Conservation (phyloP, 257 asterid species). For the Penstemon barbatus region DNA sequence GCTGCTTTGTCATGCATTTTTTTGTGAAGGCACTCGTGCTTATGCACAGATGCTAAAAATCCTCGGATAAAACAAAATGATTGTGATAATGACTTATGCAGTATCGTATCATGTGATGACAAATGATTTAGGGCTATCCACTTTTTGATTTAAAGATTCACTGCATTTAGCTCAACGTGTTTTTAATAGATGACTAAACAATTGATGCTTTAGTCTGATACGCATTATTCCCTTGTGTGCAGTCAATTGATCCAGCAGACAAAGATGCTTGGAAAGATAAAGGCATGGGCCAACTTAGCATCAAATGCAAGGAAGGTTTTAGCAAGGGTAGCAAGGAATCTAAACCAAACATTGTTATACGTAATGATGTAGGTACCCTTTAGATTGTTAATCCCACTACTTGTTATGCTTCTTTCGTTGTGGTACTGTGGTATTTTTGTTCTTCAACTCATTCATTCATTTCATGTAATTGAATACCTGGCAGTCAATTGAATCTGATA, state of each 20-base stretch:
- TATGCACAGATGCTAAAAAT: conserved; percentile 15
- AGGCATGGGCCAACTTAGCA: conserved; percentile 83
- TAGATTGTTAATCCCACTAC: conserved; percentile 6
- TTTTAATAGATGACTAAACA: neutral
- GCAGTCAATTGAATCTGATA: neutral
- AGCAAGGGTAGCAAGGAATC: conserved; percentile 87
- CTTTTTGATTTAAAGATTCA: neutral
- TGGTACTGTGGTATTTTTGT: neutral
- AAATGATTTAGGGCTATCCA: neutral
- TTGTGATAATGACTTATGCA: neutral
- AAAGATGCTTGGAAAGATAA: conserved; percentile 87
- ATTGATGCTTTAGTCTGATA: conserved; percentile 15
- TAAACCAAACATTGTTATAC: conserved; percentile 80
- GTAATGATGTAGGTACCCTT: conserved; percentile 80
- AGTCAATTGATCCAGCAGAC: conserved; percentile 85
- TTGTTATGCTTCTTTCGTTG: conserved; percentile 4
- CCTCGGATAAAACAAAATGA: neutral
- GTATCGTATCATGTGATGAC: neutral
- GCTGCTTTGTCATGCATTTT: neutral
- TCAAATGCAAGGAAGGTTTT: conserved; percentile 87
- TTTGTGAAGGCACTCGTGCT: neutral
- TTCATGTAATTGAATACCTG: neutral
- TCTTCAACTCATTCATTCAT: neutral
- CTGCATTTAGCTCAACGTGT: neutral
- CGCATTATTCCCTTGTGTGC: conserved; percentile 32